A percentile compares a stretch with the other conserved stretches of the same genome.
These are phyloP conservation scores for Naganishia liquefaciens DNA, from an alignment of 1,284 basidiomycete genomes.

Conservation along the genomic window DNA sequence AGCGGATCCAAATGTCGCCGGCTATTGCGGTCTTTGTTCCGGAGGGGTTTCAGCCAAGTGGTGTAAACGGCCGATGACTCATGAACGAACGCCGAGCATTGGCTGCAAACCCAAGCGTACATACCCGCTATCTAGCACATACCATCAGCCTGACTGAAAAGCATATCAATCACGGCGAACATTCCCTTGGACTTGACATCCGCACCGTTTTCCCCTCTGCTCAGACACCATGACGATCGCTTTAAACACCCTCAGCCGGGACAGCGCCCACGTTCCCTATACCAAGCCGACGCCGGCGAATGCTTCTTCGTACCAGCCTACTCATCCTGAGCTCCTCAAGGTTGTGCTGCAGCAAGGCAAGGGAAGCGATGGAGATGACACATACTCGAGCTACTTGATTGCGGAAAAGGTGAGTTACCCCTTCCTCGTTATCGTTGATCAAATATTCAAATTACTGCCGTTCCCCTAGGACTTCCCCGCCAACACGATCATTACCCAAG, in stretches of 20 bases:
- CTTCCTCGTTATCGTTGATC: background rate
- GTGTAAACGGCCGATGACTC: too few relatives aligned
- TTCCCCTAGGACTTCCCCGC: constrained; percentile 45
- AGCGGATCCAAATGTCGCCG: background rate
- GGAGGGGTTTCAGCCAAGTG: background rate
- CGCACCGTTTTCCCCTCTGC: background rate
- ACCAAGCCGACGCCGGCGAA: constrained; percentile 46
- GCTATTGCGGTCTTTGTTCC: background rate
- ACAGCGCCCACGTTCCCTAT: constrained; percentile 36
- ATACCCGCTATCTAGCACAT: too few relatives aligned
- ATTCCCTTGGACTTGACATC: background rate
- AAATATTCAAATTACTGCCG: background rate
- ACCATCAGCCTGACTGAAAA: too few relatives aligned
- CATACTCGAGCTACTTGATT: constrained; percentile 46
- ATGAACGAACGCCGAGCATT: too few relatives aligned
- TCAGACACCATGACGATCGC: constrained; percentile 24
- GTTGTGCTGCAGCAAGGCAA: constrained; percentile 44
- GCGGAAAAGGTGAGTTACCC: constrained; percentile 44
- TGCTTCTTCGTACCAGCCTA: constrained; percentile 46
- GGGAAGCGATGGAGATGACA: constrained; percentile 40
- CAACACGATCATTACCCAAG: constrained; percentile 40
- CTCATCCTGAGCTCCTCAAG: constrained; percentile 47
- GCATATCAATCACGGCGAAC: too few relatives aligned
- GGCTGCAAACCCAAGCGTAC: background rate
- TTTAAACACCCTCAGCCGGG: constrained; percentile 35